Conservation (phyloP, 2,329 filamentous ascomycete genomes). For the Claviceps africana region DNA sequence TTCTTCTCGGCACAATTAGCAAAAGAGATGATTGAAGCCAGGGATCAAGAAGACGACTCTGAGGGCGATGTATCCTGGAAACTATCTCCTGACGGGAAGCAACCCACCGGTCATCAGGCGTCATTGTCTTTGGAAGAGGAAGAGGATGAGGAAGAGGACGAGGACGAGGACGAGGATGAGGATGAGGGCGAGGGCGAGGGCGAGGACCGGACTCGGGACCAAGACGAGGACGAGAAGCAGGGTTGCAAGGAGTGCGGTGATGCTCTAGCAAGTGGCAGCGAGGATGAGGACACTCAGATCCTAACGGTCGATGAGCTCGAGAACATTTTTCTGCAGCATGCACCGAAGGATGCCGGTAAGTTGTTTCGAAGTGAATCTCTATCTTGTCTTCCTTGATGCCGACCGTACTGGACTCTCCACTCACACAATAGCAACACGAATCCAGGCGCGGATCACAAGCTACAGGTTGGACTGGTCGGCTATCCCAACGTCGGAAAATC, state of each 20-base stretch:
- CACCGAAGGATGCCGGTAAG: slow-evolving; percentile 38
- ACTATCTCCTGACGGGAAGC: slow-evolving; percentile 15
- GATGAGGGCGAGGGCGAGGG: not conserved
- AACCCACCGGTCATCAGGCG: slow-evolving; percentile 9
- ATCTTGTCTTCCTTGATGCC: not conserved
- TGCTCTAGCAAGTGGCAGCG: slow-evolving; percentile 10
- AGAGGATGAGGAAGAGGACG: too few relatives aligned
- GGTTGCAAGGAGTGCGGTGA: slow-evolving; percentile 23
- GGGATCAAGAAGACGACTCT: slow-evolving; percentile 38
- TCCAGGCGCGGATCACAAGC: slow-evolving; percentile 44
- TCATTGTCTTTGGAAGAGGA: slow-evolving; percentile 10
- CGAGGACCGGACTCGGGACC: slow-evolving; percentile 1
- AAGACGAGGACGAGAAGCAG: slow-evolving; percentile 24
- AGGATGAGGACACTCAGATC: slow-evolving; percentile 58
- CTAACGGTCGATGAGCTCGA: slow-evolving; percentile 89
- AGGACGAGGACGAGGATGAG: not conserved
- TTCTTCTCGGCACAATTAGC: slow-evolving; percentile 94
- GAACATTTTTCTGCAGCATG: slow-evolving; percentile 68
- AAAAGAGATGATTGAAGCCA: slow-evolving; percentile 73
- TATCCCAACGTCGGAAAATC: slow-evolving; percentile 99
- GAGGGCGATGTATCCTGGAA: slow-evolving; percentile 18
- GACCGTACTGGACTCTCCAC: not conserved
- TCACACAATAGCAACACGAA: slow-evolving; percentile 6
- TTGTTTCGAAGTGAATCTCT: too few relatives aligned
- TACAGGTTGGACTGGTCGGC: slow-evolving; percentile 84